These are phyloP conservation scores for Phytophthora pisi DNA, from an alignment of 352 stramenopile genomes.

Conservation along the genomic window DNA sequence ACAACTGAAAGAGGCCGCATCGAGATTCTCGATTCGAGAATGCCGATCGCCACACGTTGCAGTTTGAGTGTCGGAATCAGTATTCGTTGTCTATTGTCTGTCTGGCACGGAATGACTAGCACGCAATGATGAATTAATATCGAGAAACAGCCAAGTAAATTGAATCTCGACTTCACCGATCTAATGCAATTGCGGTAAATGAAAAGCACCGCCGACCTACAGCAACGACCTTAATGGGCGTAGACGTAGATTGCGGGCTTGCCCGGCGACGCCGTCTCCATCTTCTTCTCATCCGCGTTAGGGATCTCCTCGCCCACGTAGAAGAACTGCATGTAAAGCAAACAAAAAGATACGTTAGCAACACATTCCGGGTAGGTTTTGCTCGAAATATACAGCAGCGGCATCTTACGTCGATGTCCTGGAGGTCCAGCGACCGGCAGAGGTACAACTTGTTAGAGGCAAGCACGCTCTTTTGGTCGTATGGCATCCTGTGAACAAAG, in stretches of 20 bases:
- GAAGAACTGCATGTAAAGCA: slow-evolving; percentile 59
- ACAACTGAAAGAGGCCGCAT: too few species aligned
- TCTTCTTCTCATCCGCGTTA: slow-evolving; percentile 82
- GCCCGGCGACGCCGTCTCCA: slow-evolving; percentile 80
- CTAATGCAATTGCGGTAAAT: slow-evolving; percentile 28
- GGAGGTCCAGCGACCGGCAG: slow-evolving; percentile 87
- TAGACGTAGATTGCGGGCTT: slow-evolving; percentile 85
- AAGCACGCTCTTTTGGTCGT: slow-evolving; percentile 95
- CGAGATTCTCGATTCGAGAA: too few species aligned
- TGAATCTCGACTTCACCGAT: slow-evolving; percentile 13
- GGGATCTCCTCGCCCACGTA: slow-evolving; percentile 76
- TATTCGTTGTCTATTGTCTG: too few species aligned
- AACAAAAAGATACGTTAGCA: slow-evolving; percentile 4
- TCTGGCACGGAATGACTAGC: too few species aligned
- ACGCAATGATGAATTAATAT: neutral
- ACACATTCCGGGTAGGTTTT: neutral
- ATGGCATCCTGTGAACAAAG: slow-evolving; percentile 81
- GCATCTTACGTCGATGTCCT: slow-evolving; percentile 68
- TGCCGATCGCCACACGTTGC: too few species aligned
- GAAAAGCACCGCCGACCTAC: slow-evolving; percentile 1
- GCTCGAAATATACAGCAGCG: neutral
- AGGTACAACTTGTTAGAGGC: slow-evolving; percentile 93
- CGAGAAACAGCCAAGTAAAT: neutral
- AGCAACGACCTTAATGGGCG: slow-evolving; percentile 44
- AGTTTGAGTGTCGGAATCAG: too few species aligned